phyloP scores from a whole-genome alignment of 2,329 filamentous ascomycete species.

The Chaetomium globosum region DNA sequence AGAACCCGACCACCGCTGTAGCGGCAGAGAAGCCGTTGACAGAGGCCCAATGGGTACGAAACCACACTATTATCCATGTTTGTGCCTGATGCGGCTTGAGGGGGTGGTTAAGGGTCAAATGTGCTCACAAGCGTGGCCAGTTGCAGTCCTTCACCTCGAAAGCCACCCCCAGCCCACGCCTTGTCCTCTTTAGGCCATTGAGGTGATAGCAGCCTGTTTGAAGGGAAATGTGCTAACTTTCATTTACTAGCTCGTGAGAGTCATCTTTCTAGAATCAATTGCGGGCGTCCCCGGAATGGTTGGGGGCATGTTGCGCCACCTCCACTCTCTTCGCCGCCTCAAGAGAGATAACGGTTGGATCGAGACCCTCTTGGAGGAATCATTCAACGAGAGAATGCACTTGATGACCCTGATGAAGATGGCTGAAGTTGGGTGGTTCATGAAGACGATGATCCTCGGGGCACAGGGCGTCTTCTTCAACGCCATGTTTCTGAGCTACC shows the following conservation, averaged over 20 bases:
- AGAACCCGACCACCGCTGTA: slow-evolving; percentile 58
- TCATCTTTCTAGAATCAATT: slow-evolving; percentile 92
- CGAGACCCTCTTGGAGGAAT: slow-evolving; percentile 85
- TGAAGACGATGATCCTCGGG: slow-evolving; percentile 86
- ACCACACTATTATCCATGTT: not conserved
- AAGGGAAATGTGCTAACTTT: not conserved
- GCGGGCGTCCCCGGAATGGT: slow-evolving; percentile 98
- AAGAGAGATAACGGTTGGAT: slow-evolving; percentile 97
- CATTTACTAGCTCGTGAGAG: slow-evolving; percentile 65
- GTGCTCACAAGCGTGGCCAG: not conserved
- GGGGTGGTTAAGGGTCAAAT: not conserved
- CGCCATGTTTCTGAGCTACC: slow-evolving; percentile 83
- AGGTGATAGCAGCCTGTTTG: not conserved
- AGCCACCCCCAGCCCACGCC: not conserved
- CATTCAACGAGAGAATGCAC: slow-evolving; percentile 93
- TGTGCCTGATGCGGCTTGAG: not conserved
- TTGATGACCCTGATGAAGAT: slow-evolving; percentile 83
- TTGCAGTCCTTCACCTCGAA: not conserved
- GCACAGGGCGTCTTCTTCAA: slow-evolving; percentile 98
- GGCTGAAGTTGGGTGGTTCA: slow-evolving; percentile 77
- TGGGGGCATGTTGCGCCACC: slow-evolving; percentile 87
- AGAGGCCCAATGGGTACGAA: slow-evolving; percentile 71
- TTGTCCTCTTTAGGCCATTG: not conserved
- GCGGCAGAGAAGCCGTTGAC: slow-evolving; percentile 65
- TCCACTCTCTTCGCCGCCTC: slow-evolving; percentile 80